Base-by-base conservation (phyloP, 2,329 filamentous ascomycete species). In the Phoma sp. region DNA sequence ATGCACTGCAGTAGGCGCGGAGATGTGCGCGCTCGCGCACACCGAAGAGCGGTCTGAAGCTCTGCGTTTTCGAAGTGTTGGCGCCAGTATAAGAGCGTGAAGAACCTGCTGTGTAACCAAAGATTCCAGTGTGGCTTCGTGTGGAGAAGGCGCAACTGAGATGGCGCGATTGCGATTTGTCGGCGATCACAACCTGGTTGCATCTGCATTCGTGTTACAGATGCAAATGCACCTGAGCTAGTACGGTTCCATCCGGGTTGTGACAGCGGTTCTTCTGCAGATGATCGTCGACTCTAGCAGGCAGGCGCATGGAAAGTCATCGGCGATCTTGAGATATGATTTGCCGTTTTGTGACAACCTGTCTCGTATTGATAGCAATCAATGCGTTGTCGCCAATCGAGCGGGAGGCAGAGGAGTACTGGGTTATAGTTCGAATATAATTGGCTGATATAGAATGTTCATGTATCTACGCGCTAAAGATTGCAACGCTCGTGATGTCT, bases 341-440 rank as follows among this genome's bases (percentile, higher is more conserved):
- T 39, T 20, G 12, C 43, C 20, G 28, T 11, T n/a, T 26, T 7
- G 14, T 40, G 18, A 47, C n/a, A 5, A 18, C 18, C 23, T 11
- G 42, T 29, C 17, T 30, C 17, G 28, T 12, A 10, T 20, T 40
- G 18, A 17, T 10, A 1, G 21, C 5, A 9, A 4, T 21, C 11
- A 25, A 14, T 20, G 20, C 45, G 25, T 15, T 10, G 28, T 15
- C 12, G 20, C 26, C 5, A 5, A 14, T 42, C 21, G n/a, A 18
- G 17, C 60, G 75, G 79, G 60, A 81, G 53, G 47, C 30, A n/a
- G 18, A 12, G 25, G 18, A 20, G 20, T 39, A 5, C 17, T 25
- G 14, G 7, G 6, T 2, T 2, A 12, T n/a, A 7, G 23, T 17
- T 38, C 18, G 21, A 23, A 15, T 50, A 30, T 25, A n/a, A 18